phyloP scores from a whole-genome alignment of 2,329 filamentous ascomycete species.

The Berkeleyomyces basicola region DNA sequence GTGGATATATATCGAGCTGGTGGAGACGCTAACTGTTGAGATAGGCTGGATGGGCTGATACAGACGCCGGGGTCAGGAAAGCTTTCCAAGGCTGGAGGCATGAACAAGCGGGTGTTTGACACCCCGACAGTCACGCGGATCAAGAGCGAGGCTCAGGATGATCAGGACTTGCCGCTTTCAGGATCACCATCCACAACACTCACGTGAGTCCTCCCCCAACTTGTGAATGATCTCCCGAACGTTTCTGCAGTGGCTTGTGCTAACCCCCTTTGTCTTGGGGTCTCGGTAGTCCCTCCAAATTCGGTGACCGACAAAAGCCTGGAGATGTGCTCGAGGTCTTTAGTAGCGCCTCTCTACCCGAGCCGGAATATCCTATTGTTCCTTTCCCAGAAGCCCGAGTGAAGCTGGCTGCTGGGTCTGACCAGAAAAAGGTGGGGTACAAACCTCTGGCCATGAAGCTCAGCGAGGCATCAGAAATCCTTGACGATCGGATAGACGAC shows the following conservation, averaged over 20 bases:
- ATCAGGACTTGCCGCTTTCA: slow-evolving; percentile 24
- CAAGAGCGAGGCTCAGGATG: slow-evolving; percentile 28
- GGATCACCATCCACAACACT: slow-evolving; percentile 17
- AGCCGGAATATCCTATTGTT: slow-evolving; percentile 52
- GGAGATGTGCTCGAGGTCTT: slow-evolving; percentile 73
- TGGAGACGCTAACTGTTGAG: not conserved
- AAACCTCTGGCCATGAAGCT: slow-evolving; percentile 91
- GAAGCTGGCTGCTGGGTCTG: slow-evolving; percentile 70
- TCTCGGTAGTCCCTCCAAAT: slow-evolving; percentile 38
- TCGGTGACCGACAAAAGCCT: slow-evolving; percentile 59
- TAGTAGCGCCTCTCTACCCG: slow-evolving; percentile 41
- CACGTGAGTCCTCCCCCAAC: slow-evolving; percentile 4
- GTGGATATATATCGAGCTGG: not conserved
- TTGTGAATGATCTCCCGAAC: not conserved
- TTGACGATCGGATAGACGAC: slow-evolving; percentile 90
- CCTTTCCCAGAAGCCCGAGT: slow-evolving; percentile 62
- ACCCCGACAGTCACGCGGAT: slow-evolving; percentile 32
- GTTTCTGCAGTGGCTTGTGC: not conserved
- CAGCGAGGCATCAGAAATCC: slow-evolving; percentile 77
- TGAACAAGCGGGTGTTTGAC: slow-evolving; percentile 25
- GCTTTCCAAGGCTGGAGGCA: slow-evolving; percentile 16
- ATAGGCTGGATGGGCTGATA: slow-evolving; percentile 44
- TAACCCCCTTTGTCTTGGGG: not conserved
- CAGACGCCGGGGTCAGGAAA: slow-evolving; percentile 32
- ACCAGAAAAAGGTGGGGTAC: slow-evolving; percentile 80